phyloP scores from a whole-genome alignment of 306 rosid genomes.

The Cucumis melo region DNA sequence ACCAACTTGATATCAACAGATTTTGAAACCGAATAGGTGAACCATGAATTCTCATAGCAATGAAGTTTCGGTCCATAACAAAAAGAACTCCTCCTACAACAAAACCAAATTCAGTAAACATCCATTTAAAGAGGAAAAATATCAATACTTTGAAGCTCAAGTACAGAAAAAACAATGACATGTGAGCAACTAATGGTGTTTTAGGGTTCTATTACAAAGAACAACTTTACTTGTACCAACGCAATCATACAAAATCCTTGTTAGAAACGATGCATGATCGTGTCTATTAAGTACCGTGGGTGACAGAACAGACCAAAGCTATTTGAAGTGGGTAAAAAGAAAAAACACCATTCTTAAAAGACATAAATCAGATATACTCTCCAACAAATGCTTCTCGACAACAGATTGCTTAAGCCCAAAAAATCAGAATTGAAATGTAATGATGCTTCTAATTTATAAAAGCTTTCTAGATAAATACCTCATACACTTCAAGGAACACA shows the following conservation, averaged over 20 bases:
- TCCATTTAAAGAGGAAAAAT: background rate
- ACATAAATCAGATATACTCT: background rate
- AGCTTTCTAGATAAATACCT: background rate
- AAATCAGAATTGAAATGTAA: background rate
- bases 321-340: background rate
- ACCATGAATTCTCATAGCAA: constrained; percentile 10
- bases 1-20: constrained; percentile 8
- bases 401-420: background rate
- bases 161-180: background rate
- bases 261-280: background rate
- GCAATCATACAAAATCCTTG: background rate
- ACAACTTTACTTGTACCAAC: background rate
- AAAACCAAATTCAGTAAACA: background rate
- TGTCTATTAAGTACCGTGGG: background rate
- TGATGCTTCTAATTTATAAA: background rate
- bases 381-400: background rate
- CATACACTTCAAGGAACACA: background rate
- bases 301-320: background rate
- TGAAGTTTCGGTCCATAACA: constrained; percentile 13
- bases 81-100: background rate
- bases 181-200: background rate
- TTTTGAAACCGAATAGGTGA: constrained; percentile 2
- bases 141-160: background rate
- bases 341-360: background rate
- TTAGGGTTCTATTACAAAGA: background rate